phyloP scores from a whole-genome alignment of 2,329 filamentous ascomycete species.

The Chrysoporthe deuterocubensis region DNA sequence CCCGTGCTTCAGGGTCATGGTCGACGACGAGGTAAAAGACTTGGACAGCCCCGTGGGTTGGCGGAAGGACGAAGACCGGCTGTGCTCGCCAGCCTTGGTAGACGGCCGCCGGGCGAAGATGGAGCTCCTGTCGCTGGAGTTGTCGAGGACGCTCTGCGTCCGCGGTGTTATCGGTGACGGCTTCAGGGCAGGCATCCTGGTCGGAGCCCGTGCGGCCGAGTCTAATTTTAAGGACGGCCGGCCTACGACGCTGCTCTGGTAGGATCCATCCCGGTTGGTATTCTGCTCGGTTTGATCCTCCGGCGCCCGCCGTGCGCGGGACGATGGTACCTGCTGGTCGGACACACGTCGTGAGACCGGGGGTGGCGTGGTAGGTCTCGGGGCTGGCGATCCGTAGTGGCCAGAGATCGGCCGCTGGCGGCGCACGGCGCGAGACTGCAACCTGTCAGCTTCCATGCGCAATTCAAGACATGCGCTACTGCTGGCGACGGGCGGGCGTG shows the following conservation, averaged over 20 bases:
- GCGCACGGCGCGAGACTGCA: conserved; percentile 53
- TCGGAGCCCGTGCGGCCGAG: conserved; percentile 38
- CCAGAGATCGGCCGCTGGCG: conserved; percentile 60
- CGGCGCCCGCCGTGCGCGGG: conserved; percentile 42
- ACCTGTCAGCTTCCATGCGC: conserved; percentile 33
- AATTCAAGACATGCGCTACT: conserved; percentile 28
- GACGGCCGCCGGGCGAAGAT: conserved; percentile 36
- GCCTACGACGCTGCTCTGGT: conserved; percentile 49
- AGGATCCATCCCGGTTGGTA: conserved; percentile 47
- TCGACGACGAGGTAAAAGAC: conserved; percentile 63
- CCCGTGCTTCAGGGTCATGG: conserved; percentile 51
- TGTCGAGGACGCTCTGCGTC: conserved; percentile 53
- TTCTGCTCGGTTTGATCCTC: conserved; percentile 49
- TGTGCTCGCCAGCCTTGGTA: conserved; percentile 29
- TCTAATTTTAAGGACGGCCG: conserved; percentile 44
- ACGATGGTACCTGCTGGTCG: conserved; percentile 55
- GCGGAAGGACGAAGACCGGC: conserved; percentile 20
- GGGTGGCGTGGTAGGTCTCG: conserved; percentile 55
- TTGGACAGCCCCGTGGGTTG: conserved; percentile 41
- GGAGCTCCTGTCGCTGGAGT: conserved; percentile 36
- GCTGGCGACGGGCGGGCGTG: conserved; percentile 7
- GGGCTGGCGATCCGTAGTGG: conserved; percentile 45
- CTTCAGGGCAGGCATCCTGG: conserved; percentile 37
- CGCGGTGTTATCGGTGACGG: conserved; percentile 55
- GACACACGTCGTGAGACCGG: conserved; percentile 57